Evolutionary conservation across 306 rosid genomes (phyloP).

Genomic region (Vigna mungo): DNA sequence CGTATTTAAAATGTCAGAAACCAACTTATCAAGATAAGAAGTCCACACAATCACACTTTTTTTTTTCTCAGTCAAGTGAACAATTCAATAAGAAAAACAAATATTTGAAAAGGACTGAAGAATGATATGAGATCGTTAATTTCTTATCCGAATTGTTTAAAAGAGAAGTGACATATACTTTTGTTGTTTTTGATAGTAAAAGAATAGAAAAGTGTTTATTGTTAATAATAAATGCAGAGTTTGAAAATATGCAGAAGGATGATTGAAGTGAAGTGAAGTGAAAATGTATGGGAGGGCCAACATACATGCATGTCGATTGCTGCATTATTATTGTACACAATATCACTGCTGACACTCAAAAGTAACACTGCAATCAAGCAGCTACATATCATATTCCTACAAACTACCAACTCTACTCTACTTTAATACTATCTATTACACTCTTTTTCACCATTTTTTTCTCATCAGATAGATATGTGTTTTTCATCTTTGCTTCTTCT

Average conservation of each 20-base stretch:
- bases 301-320: background rate
- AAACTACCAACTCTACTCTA: background rate
- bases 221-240: too few species aligned
- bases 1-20: background rate
- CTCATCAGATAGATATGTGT: too few species aligned
- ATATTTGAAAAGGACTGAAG: background rate
- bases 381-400: too few species aligned
- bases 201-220: too few species aligned
- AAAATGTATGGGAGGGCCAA: too few species aligned
- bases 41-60: background rate
- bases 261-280: too few species aligned
- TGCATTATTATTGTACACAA: background rate
- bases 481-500: too few species aligned
- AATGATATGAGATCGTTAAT: background rate
- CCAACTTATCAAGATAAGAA: slow-evolving; percentile 4
- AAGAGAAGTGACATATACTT: background rate
- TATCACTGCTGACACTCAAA: too few species aligned
- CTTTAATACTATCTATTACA: background rate
- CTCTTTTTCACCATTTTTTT: background rate
- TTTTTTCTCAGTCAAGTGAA: background rate
- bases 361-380: too few species aligned
- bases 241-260: too few species aligned
- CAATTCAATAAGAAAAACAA: too few species aligned
- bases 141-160: background rate
- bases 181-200: too few species aligned